Evolutionary conservation across 306 rosid species (phyloP).

Genomic region (Inga oerstediana): DNA sequence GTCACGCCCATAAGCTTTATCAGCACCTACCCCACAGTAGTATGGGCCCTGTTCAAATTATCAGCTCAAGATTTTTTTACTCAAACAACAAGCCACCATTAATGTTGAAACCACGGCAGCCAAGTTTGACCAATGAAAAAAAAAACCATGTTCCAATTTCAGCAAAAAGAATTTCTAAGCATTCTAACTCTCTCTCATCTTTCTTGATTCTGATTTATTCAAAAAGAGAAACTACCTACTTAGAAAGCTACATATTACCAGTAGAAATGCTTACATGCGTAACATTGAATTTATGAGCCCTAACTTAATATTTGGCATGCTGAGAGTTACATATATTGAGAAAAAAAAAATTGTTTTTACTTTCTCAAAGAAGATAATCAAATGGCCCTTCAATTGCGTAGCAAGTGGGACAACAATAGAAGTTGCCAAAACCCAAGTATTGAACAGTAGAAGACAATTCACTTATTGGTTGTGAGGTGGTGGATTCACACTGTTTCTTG

Average conservation of each 20-base stretch:
- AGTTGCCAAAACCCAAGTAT: not conserved
- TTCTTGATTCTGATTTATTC: not conserved
- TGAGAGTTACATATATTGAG: not conserved
- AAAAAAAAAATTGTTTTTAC: not conserved
- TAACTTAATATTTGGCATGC: not conserved
- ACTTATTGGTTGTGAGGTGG: not conserved
- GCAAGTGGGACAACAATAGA: not conserved
- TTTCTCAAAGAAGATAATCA: not conserved
- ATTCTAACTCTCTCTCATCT: not conserved
- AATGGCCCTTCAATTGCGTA: not conserved
- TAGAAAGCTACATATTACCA: not conserved
- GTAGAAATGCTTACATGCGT: too few species aligned
- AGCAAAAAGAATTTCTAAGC: not conserved
- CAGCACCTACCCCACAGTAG: constrained; percentile 73
- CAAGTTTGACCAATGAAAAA: not conserved
- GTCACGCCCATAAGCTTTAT: constrained; percentile 75
- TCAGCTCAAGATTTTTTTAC: not conserved
- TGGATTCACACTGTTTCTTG: constrained; percentile 6
- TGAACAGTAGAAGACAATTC: not conserved
- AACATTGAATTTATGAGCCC: not conserved
- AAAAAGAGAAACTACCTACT: not conserved
- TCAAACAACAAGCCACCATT: not conserved
- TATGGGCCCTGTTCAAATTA: constrained; percentile 53
- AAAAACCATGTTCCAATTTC: not conserved
- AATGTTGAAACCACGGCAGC: not conserved